These are phyloP conservation scores for Colletotrichum filicis DNA, from an alignment of 2,329 filamentous ascomycete species.

Conservation along the genomic window DNA sequence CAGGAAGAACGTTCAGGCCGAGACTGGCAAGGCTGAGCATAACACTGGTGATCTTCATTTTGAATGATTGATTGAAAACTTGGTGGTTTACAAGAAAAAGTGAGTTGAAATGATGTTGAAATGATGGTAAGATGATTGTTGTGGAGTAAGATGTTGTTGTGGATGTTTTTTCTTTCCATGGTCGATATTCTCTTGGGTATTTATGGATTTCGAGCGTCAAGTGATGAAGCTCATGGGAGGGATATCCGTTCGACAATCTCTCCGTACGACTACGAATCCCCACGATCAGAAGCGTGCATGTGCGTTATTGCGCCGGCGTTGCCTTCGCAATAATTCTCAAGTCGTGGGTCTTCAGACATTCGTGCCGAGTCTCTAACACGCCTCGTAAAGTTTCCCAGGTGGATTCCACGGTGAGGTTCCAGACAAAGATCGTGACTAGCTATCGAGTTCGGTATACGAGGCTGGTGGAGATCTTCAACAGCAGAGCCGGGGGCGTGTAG, in stretches of 20 bases:
- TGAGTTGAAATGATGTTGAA: background rate
- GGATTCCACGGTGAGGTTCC: background rate
- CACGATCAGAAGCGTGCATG: background rate
- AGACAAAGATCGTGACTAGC: background rate
- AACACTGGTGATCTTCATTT: constrained; percentile 11
- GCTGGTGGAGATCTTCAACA: background rate
- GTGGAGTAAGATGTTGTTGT: background rate
- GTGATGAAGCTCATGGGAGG: background rate
- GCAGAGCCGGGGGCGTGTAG: background rate
- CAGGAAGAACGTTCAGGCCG: background rate
- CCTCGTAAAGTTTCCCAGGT: background rate
- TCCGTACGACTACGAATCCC: too few species aligned
- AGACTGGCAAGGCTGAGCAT: constrained; percentile 15
- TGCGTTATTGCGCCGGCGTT: background rate
- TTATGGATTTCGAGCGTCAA: background rate
- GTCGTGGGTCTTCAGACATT: background rate
- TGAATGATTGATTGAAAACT: background rate
- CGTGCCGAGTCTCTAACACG: background rate
- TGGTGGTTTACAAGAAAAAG: background rate
- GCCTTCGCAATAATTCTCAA: background rate
- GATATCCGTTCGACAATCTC: background rate
- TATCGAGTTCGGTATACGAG: background rate
- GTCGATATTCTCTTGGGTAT: background rate
- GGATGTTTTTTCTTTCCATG: background rate
- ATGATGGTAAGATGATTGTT: background rate